These are phyloP conservation scores for Elongisporangium prolatum DNA, from an alignment of 352 stramenopile species.

Conservation along the genomic window DNA sequence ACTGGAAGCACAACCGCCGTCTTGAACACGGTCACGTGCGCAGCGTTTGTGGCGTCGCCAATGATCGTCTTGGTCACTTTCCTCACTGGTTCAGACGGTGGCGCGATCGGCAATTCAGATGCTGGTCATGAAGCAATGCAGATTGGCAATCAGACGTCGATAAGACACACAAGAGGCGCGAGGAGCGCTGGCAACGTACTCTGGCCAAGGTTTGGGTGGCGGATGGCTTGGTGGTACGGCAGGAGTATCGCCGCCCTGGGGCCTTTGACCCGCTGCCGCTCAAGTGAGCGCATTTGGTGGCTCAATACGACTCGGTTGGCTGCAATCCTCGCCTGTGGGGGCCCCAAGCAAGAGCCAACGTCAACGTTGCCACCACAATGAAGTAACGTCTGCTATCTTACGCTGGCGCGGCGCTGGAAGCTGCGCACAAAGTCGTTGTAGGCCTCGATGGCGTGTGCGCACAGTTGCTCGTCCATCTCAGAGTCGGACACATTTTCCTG, in stretches of 20 bases:
- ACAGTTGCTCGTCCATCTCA: constrained; percentile 77
- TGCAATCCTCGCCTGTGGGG: constrained; percentile 49
- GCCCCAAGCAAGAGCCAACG: background rate
- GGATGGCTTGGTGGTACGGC: constrained; percentile 31
- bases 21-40: constrained; percentile 24
- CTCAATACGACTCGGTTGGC: constrained; percentile 40
- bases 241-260: constrained; percentile 21
- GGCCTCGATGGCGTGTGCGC: constrained; percentile 46
- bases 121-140: constrained; percentile 17
- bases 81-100: constrained; percentile 15
- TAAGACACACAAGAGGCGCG: constrained; percentile 1
- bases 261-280: constrained; percentile 12
- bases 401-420: constrained; percentile 51
- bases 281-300: constrained; percentile 25
- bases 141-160: constrained; percentile 1
- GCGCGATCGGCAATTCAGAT: constrained; percentile 25
- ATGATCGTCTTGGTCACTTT: constrained; percentile 22
- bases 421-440: constrained; percentile 68
- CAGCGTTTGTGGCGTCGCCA: constrained; percentile 9
- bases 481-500: constrained; percentile 12
- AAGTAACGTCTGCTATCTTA: constrained; percentile 22
- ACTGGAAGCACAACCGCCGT: constrained; percentile 42
- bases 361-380: background rate
- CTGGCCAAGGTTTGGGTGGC: constrained; percentile 32
- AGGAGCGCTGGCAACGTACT: constrained; percentile 28